Conservation (phyloP, 2,329 filamentous ascomycete species). For the Beauveria rudraprayagi region DNA sequence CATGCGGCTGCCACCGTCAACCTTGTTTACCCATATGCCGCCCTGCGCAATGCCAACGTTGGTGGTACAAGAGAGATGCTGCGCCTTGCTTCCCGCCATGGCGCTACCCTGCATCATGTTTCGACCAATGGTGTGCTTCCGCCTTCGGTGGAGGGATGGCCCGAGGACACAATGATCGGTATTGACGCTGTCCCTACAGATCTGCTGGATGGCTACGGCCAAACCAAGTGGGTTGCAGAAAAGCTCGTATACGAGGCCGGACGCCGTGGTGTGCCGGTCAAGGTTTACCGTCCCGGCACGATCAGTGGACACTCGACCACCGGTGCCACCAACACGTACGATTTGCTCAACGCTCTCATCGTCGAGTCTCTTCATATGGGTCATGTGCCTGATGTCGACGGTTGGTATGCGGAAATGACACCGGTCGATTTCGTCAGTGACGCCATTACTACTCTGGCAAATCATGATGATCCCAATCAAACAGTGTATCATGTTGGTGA, state of each 20-base stretch:
- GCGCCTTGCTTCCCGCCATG: slow-evolving; percentile 57
- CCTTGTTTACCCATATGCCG: slow-evolving; percentile 73
- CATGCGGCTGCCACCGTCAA: slow-evolving; percentile 75
- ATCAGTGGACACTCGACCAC: slow-evolving; percentile 71
- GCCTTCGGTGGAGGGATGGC: slow-evolving; percentile 61
- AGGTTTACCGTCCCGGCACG: slow-evolving; percentile 65
- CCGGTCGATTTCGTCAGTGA: slow-evolving; percentile 75
- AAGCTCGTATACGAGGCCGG: slow-evolving; percentile 64
- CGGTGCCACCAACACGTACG: slow-evolving; percentile 70
- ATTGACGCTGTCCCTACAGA: slow-evolving; percentile 62
- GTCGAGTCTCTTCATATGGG: slow-evolving; percentile 71
- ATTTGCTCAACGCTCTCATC: slow-evolving; percentile 66
- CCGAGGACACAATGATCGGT: slow-evolving; percentile 58
- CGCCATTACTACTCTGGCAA: slow-evolving; percentile 62
- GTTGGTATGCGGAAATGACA: slow-evolving; percentile 77
- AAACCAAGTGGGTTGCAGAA: slow-evolving; percentile 77
- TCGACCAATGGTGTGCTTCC: slow-evolving; percentile 76
- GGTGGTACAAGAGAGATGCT: slow-evolving; percentile 71
- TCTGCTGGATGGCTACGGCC: slow-evolving; percentile 65
- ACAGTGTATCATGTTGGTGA: slow-evolving; percentile 68
- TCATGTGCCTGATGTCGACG: slow-evolving; percentile 59
- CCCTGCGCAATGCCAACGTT: slow-evolving; percentile 65
- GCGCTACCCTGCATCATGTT: slow-evolving; percentile 68
- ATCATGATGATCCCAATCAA: slow-evolving; percentile 54
- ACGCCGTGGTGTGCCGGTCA: slow-evolving; percentile 59